Evolutionary conservation across 2,329 filamentous ascomycete species (phyloP), one percentile per base, ranked within the genome.

Genomic region (Colletotrichum orbiculare): DNA sequence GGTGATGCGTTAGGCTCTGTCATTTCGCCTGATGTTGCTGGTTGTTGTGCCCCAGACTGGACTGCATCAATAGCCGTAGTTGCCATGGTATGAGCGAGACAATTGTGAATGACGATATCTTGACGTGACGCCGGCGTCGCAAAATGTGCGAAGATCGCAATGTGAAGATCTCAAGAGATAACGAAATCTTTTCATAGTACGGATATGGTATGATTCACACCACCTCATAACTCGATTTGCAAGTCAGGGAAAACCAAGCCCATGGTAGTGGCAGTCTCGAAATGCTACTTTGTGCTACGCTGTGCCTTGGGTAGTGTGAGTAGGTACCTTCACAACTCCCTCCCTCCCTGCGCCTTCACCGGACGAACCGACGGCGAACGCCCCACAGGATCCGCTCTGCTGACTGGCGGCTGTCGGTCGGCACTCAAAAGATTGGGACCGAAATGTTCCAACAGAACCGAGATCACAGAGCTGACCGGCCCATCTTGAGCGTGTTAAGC

Each of bases 351-450:
- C 25, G 25, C 4, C 25, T 25, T 25, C 25, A 25, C 25, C 49
- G 37, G 37, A 59, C 54, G 43, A 52, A 12, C 56, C 52, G 11
- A 33, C n/a, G 46, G 11, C 15, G 58, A 59, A 42, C 33, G 35
- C 37, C 47, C 63, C 59, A 39, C 53, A 11, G 33, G 10, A 49
- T 25, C 60, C 53, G 33, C 63, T 15, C 52, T 48, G 52, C 33
- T 56, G 37, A 66, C 52, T 62, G 7, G 50, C 46, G 46, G 52
- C 47, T 53, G 17, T 56, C 47, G 42, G 52, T n/a, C 41, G 38
- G 34, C 33, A 54, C 25, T 47, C 35, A 9, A 8, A 38, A 25
- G 11, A 49, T 25, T 13, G 47, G 42, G 6, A 43, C 37, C n/a
- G 17, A 35, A 38, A 4, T 42, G 41, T 10, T 8, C 43, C 48